These are phyloP conservation scores for Bondarzewia mesenterica DNA, from an alignment of 1,284 basidiomycete genomes.

Conservation along the genomic window DNA sequence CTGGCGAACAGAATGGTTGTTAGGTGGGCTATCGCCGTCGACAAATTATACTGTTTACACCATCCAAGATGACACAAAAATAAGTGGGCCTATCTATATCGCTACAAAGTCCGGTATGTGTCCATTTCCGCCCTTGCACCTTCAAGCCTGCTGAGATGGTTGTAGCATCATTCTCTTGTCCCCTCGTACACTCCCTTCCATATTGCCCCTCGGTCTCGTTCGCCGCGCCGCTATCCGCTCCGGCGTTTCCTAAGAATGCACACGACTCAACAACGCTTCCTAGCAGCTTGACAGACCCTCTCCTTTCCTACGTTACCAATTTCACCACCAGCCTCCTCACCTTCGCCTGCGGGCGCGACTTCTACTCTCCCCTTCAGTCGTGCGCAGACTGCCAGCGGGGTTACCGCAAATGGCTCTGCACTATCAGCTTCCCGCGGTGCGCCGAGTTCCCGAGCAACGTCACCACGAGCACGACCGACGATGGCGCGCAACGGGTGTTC, in stretches of 20 bases:
- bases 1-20: slow-evolving; percentile 62
- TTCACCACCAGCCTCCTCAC: slow-evolving; percentile 68
- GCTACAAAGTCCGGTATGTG: slow-evolving; percentile 59
- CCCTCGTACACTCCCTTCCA: slow-evolving; percentile 61
- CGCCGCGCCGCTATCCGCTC: slow-evolving; percentile 54
- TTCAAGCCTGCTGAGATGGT: slow-evolving; percentile 4
- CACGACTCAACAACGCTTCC: slow-evolving; percentile 53
- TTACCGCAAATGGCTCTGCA: slow-evolving; percentile 78
- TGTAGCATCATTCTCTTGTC: slow-evolving; percentile 62
- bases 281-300: slow-evolving; percentile 32
- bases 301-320: slow-evolving; percentile 58
- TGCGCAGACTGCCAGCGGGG: slow-evolving; percentile 71
- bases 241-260: slow-evolving; percentile 28
- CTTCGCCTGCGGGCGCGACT: slow-evolving; percentile 73
- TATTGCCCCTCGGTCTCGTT: slow-evolving; percentile 72
- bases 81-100: slow-evolving; percentile 58
- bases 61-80: slow-evolving; percentile 40
- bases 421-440: slow-evolving; percentile 67
- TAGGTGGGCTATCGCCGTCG: slow-evolving; percentile 45
- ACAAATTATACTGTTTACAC: slow-evolving; percentile 72
- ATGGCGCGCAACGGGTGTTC: slow-evolving; percentile 17
- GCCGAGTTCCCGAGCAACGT: slow-evolving; percentile 35
- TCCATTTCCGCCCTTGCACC: background rate
- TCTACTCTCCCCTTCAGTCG: slow-evolving; percentile 70
- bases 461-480: slow-evolving; percentile 22